Base-by-base conservation (phyloP, 2,329 filamentous ascomycete species). In the Salinomyces thailandicus region DNA sequence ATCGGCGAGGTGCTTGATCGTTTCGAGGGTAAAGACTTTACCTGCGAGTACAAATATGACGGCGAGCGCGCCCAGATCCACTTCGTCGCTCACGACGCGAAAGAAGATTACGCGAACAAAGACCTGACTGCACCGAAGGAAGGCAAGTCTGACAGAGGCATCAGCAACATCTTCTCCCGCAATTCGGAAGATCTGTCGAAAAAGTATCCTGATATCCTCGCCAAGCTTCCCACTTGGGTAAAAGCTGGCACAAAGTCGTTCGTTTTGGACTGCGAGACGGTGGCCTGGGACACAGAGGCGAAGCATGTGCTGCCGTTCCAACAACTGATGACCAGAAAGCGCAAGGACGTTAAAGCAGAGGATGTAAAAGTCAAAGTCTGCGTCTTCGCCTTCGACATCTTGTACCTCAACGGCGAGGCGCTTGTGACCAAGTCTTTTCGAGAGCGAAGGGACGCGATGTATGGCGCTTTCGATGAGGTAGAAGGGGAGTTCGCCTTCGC, bases 31-130 rank as follows among this genome's bases (percentile, higher is more conserved):
- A 91, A 94, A 56, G 82, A 81, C 17, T 98, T 98, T 54, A 96
- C 91, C 1, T 98, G 91, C 63, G 91, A 98, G 59, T 98, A 93
- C 71, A 98, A 98, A 61, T 98, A 98, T 55, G 91, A 98, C 52
- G 91, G 91, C 33, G 91, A 98, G 62, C 74, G 91, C 56, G 91
- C 91, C n/a, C 91, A 98, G 58, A 96, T 98, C 34, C 91, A 98
- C 58, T 98, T 93, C 49, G 85, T 96, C 19, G 80, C 87, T 4
- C 84, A 85, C 44, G 82, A 89, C 43, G 74, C 83, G 7, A 67
- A 76, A 2, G 67, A 81, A 41, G 71, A 85, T 37, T 80, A 85
- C 48, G 74, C 80, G 44, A 73, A 80, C 4, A 68, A 64, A 3
- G 22, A 26, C 9, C 22, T 26, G 22, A 53, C 57, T 15, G 64